Evolutionary conservation across 83 land plant species (phyloP), one percentile per base, ranked within the genome.

Genomic region (Picea abies): DNA sequence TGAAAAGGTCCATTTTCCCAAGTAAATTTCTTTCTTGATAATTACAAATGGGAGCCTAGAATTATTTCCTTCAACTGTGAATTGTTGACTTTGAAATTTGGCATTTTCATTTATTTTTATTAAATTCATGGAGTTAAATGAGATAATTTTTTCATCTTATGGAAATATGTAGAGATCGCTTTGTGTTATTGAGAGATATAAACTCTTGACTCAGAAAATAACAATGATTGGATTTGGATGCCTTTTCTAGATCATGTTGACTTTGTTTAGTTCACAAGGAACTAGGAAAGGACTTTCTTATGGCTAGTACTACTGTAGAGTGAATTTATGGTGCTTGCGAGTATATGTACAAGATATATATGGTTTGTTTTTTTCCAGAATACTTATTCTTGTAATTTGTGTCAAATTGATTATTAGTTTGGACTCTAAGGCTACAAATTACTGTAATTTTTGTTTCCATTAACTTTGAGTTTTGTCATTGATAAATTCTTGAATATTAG

Each of bases 261-360:
- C 19, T 65, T 15, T 35, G 44, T 60, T 63, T 60, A 35, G 37
- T 32, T 49, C 56, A 23, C 93, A 97, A 98, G 86, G 98, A 97
- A 60, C 88, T 93, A 39, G 92, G 98, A 0, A 93, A 97, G 83
- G 99, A 97, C 83, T 97, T 97, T 86, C 96, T 97, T 67, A 98
- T 97, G 73, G 90, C 90, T 86, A 96, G 99, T 58, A 97, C 99
- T 86, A 95, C 99, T 5, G 88, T 90, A 9, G 99, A 97, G 83
- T 93, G 96, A 22, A 88, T 95, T 35, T 97, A 97, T 93, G 99
- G 99, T 93, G 98, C 98, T 41, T 97, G 99, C 79, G 99, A 97
- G 76, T 89, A 98, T 22, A 97, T 97, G 99, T 97, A 86, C 89
- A 97, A 97, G 91, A 91, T 91, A 17, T 90, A 97, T 79, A 95